phyloP scores from a whole-genome alignment of 352 stramenopile genomes.

The Pythium guiyangense region DNA sequence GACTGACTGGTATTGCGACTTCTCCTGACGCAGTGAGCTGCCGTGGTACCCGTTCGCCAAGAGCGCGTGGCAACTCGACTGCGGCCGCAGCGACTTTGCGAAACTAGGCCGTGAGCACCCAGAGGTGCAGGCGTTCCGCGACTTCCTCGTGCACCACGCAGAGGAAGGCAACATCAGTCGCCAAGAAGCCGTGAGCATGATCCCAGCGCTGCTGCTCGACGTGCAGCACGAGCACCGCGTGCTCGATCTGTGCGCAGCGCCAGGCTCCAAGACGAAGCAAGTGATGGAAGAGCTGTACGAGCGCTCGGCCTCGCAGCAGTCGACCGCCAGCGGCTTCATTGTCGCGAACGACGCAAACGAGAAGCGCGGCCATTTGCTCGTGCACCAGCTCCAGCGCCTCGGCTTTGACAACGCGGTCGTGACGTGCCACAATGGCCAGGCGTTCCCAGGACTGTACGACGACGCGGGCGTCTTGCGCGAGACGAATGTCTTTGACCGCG shows the following conservation, averaged over 20 bases:
- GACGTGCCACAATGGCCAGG: constrained; percentile 90
- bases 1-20: not conserved
- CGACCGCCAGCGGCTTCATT: constrained; percentile 62
- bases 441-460: constrained; percentile 90
- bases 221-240: constrained; percentile 81
- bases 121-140: constrained; percentile 83
- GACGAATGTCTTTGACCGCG: constrained; percentile 92
- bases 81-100: constrained; percentile 56
- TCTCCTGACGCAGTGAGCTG: constrained; percentile 27
- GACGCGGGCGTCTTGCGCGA: constrained; percentile 18
- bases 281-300: constrained; percentile 84
- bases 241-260: constrained; percentile 88
- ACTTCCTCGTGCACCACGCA: constrained; percentile 91
- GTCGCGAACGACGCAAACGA: constrained; percentile 95
- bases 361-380: constrained; percentile 96
- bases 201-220: constrained; percentile 95
- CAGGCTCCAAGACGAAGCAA: constrained; percentile 98
- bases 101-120: constrained; percentile 56
- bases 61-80: constrained; percentile 71
- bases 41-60: constrained; percentile 54
- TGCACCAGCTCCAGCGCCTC: constrained; percentile 87
- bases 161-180: constrained; percentile 90
- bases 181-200: constrained; percentile 98
- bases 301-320: not conserved
- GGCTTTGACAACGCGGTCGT: constrained; percentile 83